Evolutionary conservation across 257 asterid species (phyloP).

Genomic region (Solanum megistacrolobum): DNA sequence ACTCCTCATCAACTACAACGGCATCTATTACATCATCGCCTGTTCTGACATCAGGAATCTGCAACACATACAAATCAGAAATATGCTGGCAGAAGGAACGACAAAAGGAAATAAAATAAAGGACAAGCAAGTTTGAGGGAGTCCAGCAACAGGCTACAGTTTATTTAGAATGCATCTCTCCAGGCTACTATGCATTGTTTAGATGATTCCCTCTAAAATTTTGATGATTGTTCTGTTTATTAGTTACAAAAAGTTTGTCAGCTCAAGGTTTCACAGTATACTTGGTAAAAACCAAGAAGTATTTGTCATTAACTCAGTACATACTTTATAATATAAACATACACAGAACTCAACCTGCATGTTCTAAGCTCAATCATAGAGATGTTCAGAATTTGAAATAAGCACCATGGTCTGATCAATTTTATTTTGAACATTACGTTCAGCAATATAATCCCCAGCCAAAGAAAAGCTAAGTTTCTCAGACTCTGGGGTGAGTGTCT

Average conservation of each 20-base stretch:
- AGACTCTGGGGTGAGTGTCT: not conserved
- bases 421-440: not conserved
- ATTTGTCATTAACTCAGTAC: not conserved
- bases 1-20: slow-evolving; percentile 70
- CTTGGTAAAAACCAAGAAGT: not conserved
- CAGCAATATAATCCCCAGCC: not conserved
- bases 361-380: not conserved
- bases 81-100: not conserved
- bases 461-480: not conserved
- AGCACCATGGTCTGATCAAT: not conserved
- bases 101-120: not conserved
- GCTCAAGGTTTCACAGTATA: not conserved
- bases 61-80: slow-evolving; percentile 3
- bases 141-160: not conserved
- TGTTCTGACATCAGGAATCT: slow-evolving; percentile 90
- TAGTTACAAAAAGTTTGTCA: not conserved
- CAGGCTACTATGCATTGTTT: not conserved
- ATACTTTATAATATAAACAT: not conserved
- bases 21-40: slow-evolving; percentile 83
- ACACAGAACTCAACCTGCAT: not conserved
- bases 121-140: not conserved
- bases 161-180: not conserved
- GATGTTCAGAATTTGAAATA: not conserved
- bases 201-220: not conserved
- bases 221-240: not conserved